Conservation (phyloP, 2,329 filamentous ascomycete genomes). For the Hortaea sp. region DNA sequence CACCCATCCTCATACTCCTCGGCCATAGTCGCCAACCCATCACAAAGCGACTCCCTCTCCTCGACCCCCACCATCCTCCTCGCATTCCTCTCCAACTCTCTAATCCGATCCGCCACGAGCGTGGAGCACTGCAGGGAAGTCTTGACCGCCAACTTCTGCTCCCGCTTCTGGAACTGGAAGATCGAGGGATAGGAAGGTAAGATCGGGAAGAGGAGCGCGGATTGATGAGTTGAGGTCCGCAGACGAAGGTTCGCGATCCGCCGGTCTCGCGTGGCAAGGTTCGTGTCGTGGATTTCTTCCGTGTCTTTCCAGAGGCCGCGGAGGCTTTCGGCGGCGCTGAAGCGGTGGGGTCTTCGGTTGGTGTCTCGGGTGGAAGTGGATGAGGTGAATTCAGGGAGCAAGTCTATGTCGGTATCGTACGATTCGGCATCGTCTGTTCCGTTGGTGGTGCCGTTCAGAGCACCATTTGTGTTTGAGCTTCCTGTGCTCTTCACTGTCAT, state of each 20-base stretch:
- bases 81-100: slow-evolving; percentile 43
- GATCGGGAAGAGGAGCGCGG: slow-evolving; percentile 57
- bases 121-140: slow-evolving; percentile 62
- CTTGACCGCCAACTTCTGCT: slow-evolving; percentile 36
- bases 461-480: slow-evolving; percentile 16
- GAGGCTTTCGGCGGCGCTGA: slow-evolving; percentile 30
- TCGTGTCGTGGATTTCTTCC: slow-evolving; percentile 21
- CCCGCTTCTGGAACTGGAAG: slow-evolving; percentile 41
- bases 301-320: slow-evolving; percentile 30
- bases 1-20: slow-evolving; percentile 86
- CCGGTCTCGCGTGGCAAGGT: slow-evolving; percentile 22
- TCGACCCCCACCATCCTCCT: slow-evolving; percentile 57
- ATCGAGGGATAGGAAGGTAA: slow-evolving; percentile 78
- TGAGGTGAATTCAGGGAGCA: slow-evolving; percentile 15
- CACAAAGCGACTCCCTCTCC: slow-evolving; percentile 74
- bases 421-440: slow-evolving; percentile 3
- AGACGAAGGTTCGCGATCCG: slow-evolving; percentile 24
- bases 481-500: slow-evolving; percentile 48
- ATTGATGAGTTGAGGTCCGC: slow-evolving; percentile 27
- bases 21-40: slow-evolving; percentile 69
- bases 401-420: slow-evolving; percentile 17
- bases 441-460: slow-evolving; percentile 22
- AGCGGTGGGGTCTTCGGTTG: slow-evolving; percentile 23
- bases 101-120: slow-evolving; percentile 59
- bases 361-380: slow-evolving; percentile 7